Base-by-base conservation (phyloP, 805 yeast species). In the Candida sithepensis region DNA sequence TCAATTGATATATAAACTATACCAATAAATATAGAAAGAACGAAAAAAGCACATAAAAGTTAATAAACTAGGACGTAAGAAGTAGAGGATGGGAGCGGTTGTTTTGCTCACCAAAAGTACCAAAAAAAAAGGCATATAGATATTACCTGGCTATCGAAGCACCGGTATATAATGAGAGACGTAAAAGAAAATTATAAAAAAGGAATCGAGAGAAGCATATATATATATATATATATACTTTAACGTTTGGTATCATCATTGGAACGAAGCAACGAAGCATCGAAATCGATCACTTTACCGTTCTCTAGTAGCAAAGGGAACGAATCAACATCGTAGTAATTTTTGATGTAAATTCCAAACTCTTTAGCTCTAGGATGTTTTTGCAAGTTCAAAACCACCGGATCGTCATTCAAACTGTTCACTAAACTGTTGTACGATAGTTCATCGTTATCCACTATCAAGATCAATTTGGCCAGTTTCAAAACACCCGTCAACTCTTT, bases 221-320 rank as follows among this genome's bases (percentile, higher is more conserved):
- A 30, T 10, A 4, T 12, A 9, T 12, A 30, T 10, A 30, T 4
- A 30, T n/a, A 30, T 12, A 7, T 10, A 30, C 34, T 30, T 12
- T 14, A n/a, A 9, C 12, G 9, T 3, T 14, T 39, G 5, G 26
- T 37, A 37, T 41, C 34, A 26, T 16, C 36, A 20, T 10, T 26
- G 6, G 23, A 19, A 19, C 16, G 12, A 14, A 24, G 13, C 12
- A 39, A 9, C 7, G 13, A 13, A 13, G 5, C 6, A 22, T 23
- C 19, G 18, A 21, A 42, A 20, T 14, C 12, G 7, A 16, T 32
- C 6, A 34, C 39, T 28, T 21, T n/a, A n/a, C 33, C 13, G 37
- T 47, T 36, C n/a, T 38, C 46, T 16, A 28, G 37, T 39, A 51
- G 39, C 21, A 45, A 38, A n/a, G 54, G 54, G 3, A 51, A 46